Evolutionary conservation across 441 rosid genomes (phyloP).

Genomic region (Heliophila coronopifolia): DNA sequence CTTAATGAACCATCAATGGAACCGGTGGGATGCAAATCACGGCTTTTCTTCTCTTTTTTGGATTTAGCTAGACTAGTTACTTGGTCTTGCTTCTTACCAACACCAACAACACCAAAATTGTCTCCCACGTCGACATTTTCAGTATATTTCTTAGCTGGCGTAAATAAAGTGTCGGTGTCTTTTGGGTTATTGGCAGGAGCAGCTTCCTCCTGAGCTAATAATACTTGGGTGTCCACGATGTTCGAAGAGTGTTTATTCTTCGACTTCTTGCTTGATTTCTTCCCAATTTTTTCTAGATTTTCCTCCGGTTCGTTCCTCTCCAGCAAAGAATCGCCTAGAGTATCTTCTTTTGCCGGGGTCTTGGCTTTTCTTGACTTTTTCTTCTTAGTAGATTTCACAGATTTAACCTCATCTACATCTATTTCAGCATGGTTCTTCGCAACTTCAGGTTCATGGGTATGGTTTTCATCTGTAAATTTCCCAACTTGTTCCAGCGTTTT

Average conservation of each 20-base stretch:
- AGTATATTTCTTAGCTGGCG: neutral
- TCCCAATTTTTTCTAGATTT: constrained; percentile 5
- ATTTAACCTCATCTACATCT: constrained; percentile 16
- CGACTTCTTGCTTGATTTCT: constrained; percentile 25
- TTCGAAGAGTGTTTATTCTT: constrained; percentile 17
- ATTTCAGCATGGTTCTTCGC: neutral
- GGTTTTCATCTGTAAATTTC: neutral
- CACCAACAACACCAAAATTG: constrained; percentile 7
- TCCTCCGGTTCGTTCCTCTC: constrained; percentile 14
- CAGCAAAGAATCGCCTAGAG: constrained; percentile 27
- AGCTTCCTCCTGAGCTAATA: constrained; percentile 5
- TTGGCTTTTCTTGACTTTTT: constrained; percentile 16
- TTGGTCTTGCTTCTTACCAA: constrained; percentile 18
- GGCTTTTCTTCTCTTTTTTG: constrained; percentile 20
- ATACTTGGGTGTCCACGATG: constrained; percentile 1
- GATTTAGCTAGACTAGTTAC: constrained; percentile 5
- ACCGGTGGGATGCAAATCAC: constrained; percentile 4
- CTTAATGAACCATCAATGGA: constrained; percentile 18
- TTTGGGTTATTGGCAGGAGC: neutral
- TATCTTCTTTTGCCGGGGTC: constrained; percentile 3
- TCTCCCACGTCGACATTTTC: constrained; percentile 16
- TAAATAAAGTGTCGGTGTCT: neutral
- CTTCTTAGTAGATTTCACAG: constrained; percentile 19
- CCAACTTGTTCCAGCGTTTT: neutral
- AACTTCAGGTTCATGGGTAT: neutral